Evolutionary conservation across 2,329 filamentous ascomycete genomes (phyloP).

Genomic region (Fusarium sp.): DNA sequence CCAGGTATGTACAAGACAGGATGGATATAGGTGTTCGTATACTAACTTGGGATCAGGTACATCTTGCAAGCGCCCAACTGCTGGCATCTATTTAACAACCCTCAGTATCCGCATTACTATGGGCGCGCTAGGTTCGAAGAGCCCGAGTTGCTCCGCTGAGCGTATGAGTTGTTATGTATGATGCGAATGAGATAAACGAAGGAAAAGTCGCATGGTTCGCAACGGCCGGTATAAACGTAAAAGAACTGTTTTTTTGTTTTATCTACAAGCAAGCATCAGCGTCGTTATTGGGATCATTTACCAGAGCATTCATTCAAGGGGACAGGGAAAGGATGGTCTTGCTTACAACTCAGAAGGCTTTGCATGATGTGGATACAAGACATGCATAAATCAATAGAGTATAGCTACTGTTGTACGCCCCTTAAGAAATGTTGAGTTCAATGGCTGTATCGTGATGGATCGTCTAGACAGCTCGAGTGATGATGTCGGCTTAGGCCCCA

Average conservation of each 20-base stretch:
- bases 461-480: not conserved
- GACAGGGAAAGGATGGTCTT: not conserved
- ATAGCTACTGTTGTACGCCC: not conserved
- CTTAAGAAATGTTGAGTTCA: not conserved
- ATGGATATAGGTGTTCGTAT: not conserved
- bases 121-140: constrained; percentile 53
- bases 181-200: not conserved
- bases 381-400: constrained; percentile 5
- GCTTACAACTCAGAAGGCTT: not conserved
- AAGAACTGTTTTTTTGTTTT: constrained; percentile 17
- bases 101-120: constrained; percentile 51
- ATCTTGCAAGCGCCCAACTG: constrained; percentile 80
- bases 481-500: not conserved
- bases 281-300: constrained; percentile 9
- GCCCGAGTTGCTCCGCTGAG: constrained; percentile 45
- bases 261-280: constrained; percentile 23
- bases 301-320: constrained; percentile 16
- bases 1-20: constrained; percentile 68
- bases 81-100: constrained; percentile 74
- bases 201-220: not conserved
- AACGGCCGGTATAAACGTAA: constrained; percentile 3
- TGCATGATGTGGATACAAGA: constrained; percentile 1
- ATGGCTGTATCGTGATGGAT: not conserved
- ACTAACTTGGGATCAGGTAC: constrained; percentile 57
- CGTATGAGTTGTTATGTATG: not conserved